Base-by-base conservation (phyloP, 1,139 yeast species). In the Meyerozyma athensensis region DNA sequence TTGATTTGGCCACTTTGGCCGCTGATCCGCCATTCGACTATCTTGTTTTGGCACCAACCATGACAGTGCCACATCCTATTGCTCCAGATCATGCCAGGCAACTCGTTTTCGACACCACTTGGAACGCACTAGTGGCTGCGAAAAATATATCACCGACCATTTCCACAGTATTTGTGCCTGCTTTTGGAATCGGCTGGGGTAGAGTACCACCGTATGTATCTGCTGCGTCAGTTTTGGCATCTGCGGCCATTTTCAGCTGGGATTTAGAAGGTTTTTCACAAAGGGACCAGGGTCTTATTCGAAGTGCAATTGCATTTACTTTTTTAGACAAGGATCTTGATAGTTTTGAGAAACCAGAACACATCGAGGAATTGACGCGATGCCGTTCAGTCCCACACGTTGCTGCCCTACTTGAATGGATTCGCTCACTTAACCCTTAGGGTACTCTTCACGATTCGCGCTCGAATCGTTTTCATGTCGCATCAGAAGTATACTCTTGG, bases 101-200 rank as follows among this genome's bases (percentile, higher is more conserved):
- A 16, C 34, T 33, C 6, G 39, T 48, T 23, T 48, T 52, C 23
- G 50, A 58, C 35, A 41, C 48, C 20, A 35, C 53, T 23, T 59
- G 63, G 63, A 56, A 52, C 37, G 36, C 52, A 16, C 38, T 57
- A 21, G 33, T 35, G 30, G 39, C 40, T 7, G 36, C 36, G 3
- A 26, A 38, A 18, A 30, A 32, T 7, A 12, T 13, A 4, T 13
- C 32, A 9, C 24, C 33, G 12, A 14, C 39, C 19, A 36, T 43
- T 20, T 37, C 36, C 5, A 48, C 48, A 20, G 31, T 55, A 26
- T 41, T 59, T n/a, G 38, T 59, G n/a, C 65, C 65, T 1, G 63
- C 60, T 1, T 43, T 59, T 6, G 65, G 62, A 2, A 52, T 61
- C 5, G 63, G 63, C 1, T 54, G 50, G 40, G 65, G 65, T 4